Evolutionary conservation across 1,139 yeast genomes (phyloP), one percentile per base, ranked within the genome.

Genomic region (Suhomyces bolitotheri): DNA sequence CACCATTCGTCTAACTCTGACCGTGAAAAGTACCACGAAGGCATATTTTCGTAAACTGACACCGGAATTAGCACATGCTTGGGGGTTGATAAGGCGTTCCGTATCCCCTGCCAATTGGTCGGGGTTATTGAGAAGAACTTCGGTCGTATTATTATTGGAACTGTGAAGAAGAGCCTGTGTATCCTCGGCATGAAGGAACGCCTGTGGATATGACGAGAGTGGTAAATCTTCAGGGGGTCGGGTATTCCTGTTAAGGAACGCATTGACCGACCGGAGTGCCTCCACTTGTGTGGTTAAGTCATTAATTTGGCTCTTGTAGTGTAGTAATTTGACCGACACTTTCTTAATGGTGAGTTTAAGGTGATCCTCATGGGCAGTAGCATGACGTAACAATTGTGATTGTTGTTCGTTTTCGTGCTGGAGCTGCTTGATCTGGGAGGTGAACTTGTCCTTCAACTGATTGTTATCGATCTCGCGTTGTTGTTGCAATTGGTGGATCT

Each of bases 271-370:
- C 12, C 16, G 34, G 16, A 47, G 31, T 12, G 40, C 27, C 11
- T 36, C 40, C 25, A 40, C 45, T 22, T 33, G 31, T 4, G 39
- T 27, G 8, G 33, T 28, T 26, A 45, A 29, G 4, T 41, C 44
- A 17, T 34, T 24, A 11, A 46, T 39, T 11, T 38, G 36, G 5
- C 40, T 31, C 17, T 40, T 42, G 32, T 38, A 44, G 12, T 31
- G 21, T 12, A 44, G 12, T 15, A 44, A 22, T 23, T 44, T 39
- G 5, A 38, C 26, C 19, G 43, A 36, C 15, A 40, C n/a, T 17
- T 34, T 39, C 2, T 34, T 27, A 17, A 40, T n/a, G 9, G 44
- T 27, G 5, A 21, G 22, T 16, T 39, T 35, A 14, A 36, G 26
- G 6, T 27, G 25, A 7, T 24, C 11, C 16, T 39, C 34, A n/a